Percentiles rank a stretch among this genome's conserved stretches.
Conservation (phyloP, 176 grass and related monocot species). For the Bothriochloa decipiens region DNA sequence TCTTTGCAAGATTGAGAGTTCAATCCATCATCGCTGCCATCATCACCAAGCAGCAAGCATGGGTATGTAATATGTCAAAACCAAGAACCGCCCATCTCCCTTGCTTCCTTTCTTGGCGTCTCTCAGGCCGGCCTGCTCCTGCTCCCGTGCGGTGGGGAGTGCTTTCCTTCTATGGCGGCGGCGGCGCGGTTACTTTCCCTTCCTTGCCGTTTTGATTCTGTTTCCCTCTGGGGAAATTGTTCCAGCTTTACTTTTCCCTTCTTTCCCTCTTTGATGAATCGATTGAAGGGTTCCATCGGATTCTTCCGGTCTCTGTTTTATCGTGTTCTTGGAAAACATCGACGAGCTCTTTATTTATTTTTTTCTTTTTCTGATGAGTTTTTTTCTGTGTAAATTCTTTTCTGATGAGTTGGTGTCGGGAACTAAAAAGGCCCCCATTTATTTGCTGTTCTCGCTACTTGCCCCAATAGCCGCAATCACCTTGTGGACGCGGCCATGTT, state of each 20-base stretch:
- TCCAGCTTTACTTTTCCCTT: not conserved
- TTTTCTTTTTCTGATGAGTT: not conserved
- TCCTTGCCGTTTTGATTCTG: not conserved
- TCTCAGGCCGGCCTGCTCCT: not conserved
- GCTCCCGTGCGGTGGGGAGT: not conserved
- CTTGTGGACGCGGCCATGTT: not conserved
- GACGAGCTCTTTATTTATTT: not conserved
- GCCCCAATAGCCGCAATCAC: not conserved
- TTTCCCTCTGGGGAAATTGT: not conserved
- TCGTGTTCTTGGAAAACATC: conserved; percentile 42
- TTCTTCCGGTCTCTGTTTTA: not conserved
- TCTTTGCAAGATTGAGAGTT: conserved; percentile 13
- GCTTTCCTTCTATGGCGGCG: not conserved
- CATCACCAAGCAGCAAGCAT: not conserved
- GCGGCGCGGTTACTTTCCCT: not conserved
- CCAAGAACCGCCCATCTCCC: not conserved
- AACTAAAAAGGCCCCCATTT: not conserved
- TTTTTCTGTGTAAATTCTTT: not conserved
- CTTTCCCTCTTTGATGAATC: not conserved
- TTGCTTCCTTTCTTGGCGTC: not conserved
- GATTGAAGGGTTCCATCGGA: not conserved
- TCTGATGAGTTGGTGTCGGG: not conserved
- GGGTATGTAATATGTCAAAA: conserved; percentile 19
- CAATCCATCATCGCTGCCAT: not conserved
- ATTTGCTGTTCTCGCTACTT: not conserved